Evolutionary conservation across 305 asterid species (phyloP).

Genomic region (Striga hermonthica): DNA sequence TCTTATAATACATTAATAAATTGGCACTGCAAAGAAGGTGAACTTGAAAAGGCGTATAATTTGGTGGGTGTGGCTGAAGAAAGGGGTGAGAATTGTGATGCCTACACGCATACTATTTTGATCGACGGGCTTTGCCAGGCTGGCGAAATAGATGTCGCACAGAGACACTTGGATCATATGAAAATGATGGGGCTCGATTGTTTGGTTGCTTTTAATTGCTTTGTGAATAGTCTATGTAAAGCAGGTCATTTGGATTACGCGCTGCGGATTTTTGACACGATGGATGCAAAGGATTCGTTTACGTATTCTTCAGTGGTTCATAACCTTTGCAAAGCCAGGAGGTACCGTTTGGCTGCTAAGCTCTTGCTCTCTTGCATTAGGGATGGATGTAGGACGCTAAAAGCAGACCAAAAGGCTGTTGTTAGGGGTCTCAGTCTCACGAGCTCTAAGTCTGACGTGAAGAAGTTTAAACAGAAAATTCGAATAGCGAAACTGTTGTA

Average conservation of each 20-base stretch:
- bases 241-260: conserved; percentile 65
- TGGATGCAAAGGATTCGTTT: conserved; percentile 61
- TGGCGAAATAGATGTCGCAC: conserved; percentile 59
- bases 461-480: conserved; percentile 41
- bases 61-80: conserved; percentile 52
- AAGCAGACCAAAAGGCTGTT: conserved; percentile 58
- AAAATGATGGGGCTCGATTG: conserved; percentile 51
- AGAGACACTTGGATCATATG: conserved; percentile 53
- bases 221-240: conserved; percentile 65
- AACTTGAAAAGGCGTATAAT: conserved; percentile 53
- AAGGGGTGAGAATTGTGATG: conserved; percentile 59
- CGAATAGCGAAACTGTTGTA: conserved; percentile 45
- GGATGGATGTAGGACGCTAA: conserved; percentile 54
- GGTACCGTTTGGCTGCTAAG: conserved; percentile 63
- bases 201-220: conserved; percentile 76
- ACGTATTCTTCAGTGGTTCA: conserved; percentile 79
- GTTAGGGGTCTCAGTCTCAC: conserved; percentile 47
- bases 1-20: conserved; percentile 74
- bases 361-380: conserved; percentile 58
- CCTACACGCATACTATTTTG: conserved; percentile 72
- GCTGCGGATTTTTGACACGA: conserved; percentile 50
- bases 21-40: conserved; percentile 64
- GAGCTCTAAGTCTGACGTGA: conserved; percentile 41
- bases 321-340: conserved; percentile 65
- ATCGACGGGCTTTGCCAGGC: conserved; percentile 77